phyloP scores from a whole-genome alignment of 2,329 filamentous ascomycete genomes.

The Cercospora citrullina region DNA sequence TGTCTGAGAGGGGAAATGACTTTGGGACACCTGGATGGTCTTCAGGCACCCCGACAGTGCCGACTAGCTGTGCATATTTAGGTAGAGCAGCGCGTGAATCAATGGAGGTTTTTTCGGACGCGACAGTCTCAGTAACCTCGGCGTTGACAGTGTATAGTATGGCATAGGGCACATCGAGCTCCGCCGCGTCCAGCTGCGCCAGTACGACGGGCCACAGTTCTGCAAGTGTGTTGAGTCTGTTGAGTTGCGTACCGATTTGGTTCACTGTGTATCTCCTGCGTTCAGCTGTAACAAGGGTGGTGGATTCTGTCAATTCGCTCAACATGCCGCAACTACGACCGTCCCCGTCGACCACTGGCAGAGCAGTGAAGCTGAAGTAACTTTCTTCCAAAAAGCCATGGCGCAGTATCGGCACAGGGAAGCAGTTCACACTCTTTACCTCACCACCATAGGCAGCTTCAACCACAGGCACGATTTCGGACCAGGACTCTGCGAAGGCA shows the following conservation, averaged over 20 bases:
- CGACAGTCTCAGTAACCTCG: slow-evolving; percentile 18
- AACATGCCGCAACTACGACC: slow-evolving; percentile 27
- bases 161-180: slow-evolving; percentile 32
- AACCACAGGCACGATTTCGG: slow-evolving; percentile 25
- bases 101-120: slow-evolving; percentile 12
- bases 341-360: slow-evolving; percentile 32
- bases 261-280: slow-evolving; percentile 27
- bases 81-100: slow-evolving; percentile 10
- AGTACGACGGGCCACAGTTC: slow-evolving; percentile 33
- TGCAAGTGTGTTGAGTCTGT: slow-evolving; percentile 20
- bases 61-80: slow-evolving; percentile 31
- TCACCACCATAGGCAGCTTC: slow-evolving; percentile 29
- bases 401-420: slow-evolving; percentile 31
- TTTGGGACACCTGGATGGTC: slow-evolving; percentile 34
- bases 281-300: slow-evolving; percentile 26
- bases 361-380: slow-evolving; percentile 34
- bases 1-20: slow-evolving; percentile 22
- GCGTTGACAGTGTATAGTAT: slow-evolving; percentile 32
- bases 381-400: slow-evolving; percentile 36
- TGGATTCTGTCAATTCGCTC: slow-evolving; percentile 34
- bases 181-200: slow-evolving; percentile 21
- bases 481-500: slow-evolving; percentile 31
- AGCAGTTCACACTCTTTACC: slow-evolving; percentile 21
- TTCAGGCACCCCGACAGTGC: slow-evolving; percentile 32
- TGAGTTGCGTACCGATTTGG: slow-evolving; percentile 23